Evolutionary conservation across 768 basidiomycete species (phyloP).

Genomic region (Stropharia rugosoannulata): DNA sequence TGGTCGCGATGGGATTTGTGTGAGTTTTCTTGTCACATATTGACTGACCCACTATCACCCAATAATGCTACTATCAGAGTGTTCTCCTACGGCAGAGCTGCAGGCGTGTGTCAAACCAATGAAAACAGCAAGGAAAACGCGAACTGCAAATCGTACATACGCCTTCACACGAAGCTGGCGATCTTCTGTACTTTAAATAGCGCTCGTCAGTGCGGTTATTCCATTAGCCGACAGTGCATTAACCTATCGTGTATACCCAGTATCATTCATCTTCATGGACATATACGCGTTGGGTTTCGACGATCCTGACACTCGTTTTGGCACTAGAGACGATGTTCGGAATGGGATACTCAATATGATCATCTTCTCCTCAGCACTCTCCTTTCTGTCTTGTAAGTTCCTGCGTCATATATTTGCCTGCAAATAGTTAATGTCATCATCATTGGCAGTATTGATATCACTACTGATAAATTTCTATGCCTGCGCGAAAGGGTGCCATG

Average conservation of each 20-base stretch:
- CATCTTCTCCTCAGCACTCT: not conserved
- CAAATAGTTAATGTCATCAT: not conserved
- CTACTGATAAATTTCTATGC: too few species aligned
- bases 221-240: not conserved
- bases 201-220: not conserved
- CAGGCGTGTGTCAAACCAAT: too few species aligned
- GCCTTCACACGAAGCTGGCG: not conserved
- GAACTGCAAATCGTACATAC: not conserved
- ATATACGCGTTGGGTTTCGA: conserved; percentile 3
- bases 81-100: not conserved
- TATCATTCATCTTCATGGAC: conserved; percentile 5
- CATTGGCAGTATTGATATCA: too few species aligned
- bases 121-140: too few species aligned
- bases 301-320: conserved; percentile 6
- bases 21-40: not conserved
- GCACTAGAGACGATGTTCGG: conserved; percentile 1
- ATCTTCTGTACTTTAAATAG: conserved; percentile 3
- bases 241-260: not conserved
- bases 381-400: not conserved
- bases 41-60: too few species aligned
- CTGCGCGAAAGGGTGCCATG: too few species aligned
- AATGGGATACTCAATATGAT: not conserved
- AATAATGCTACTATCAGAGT: not conserved
- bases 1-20: not conserved
- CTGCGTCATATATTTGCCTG: too few species aligned